Percentiles rank a stretch among this genome's conserved stretches.
Evolutionary conservation across 2,329 filamentous ascomycete species (phyloP).

Genomic region (Knufia fluminis): DNA sequence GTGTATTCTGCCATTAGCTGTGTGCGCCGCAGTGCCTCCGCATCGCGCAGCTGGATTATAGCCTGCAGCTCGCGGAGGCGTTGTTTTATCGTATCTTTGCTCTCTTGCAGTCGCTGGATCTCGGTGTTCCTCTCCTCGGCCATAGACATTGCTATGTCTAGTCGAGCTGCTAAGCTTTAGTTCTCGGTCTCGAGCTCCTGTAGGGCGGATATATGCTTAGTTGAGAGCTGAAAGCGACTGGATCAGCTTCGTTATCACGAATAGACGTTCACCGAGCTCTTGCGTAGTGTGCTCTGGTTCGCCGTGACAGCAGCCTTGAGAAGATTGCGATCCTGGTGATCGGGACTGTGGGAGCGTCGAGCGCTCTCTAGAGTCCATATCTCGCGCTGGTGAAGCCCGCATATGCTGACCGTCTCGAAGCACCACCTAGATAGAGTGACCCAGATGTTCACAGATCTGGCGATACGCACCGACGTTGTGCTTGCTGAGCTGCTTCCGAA

Average conservation of each 20-base stretch:
- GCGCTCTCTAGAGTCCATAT: neutral
- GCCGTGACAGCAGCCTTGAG: neutral
- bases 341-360: slow-evolving; percentile 1
- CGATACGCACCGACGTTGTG: slow-evolving; percentile 1
- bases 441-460: neutral
- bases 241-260: neutral
- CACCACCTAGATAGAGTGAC: neutral
- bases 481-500: neutral
- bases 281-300: neutral
- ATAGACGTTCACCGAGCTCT: neutral
- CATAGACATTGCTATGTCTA: slow-evolving; percentile 1
- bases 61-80: slow-evolving; percentile 2
- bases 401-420: neutral
- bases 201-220: neutral
- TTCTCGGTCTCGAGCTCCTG: slow-evolving; percentile 2
- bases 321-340: neutral
- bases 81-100: neutral
- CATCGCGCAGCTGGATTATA: neutral
- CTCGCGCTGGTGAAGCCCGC: neutral
- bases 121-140: slow-evolving; percentile 1
- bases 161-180: slow-evolving; percentile 1
- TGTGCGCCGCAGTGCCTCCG: neutral
- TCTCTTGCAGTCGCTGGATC: neutral
- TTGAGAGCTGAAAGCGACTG: slow-evolving; percentile 3
- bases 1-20: neutral